Conservation (phyloP, 345 rosid species). For the Eucalyptus cladocalyx region DNA sequence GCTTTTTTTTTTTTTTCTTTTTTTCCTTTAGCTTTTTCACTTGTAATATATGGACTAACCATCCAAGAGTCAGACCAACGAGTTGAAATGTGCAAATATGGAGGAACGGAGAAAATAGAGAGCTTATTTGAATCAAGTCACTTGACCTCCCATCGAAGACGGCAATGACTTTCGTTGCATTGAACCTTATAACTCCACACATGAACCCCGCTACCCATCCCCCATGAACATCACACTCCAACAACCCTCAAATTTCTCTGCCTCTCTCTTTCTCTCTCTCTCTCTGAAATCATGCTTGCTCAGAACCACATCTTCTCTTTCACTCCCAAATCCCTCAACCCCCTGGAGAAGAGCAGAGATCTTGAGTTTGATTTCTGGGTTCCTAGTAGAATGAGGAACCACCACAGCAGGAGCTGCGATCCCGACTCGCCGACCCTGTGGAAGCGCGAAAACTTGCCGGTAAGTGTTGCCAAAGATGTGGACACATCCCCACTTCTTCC, state of each 20-base stretch:
- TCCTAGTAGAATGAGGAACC: background rate
- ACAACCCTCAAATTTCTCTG: background rate
- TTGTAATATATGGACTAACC: background rate
- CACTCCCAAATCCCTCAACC: background rate
- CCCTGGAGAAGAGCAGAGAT: background rate
- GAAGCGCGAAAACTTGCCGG: background rate
- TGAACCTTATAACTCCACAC: background rate
- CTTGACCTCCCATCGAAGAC: constrained; percentile 11
- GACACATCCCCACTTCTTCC: constrained; percentile 29
- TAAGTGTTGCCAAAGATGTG: background rate
- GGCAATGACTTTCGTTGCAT: constrained; percentile 15
- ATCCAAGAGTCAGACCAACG: background rate
- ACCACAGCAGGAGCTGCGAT: background rate
- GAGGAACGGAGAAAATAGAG: constrained; percentile 1
- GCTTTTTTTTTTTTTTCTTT: too few species aligned
- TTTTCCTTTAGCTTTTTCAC: background rate
- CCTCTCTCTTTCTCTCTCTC: background rate
- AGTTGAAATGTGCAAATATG: background rate
- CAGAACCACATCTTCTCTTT: background rate
- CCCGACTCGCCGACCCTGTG: background rate
- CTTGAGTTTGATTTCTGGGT: constrained; percentile 32
- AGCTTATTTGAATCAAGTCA: background rate
- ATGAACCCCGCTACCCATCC: background rate
- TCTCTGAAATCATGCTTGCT: background rate
- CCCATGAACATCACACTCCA: background rate